Conservation (phyloP, 2,329 filamentous ascomycete species). For the Colletotrichum tropicicola region DNA sequence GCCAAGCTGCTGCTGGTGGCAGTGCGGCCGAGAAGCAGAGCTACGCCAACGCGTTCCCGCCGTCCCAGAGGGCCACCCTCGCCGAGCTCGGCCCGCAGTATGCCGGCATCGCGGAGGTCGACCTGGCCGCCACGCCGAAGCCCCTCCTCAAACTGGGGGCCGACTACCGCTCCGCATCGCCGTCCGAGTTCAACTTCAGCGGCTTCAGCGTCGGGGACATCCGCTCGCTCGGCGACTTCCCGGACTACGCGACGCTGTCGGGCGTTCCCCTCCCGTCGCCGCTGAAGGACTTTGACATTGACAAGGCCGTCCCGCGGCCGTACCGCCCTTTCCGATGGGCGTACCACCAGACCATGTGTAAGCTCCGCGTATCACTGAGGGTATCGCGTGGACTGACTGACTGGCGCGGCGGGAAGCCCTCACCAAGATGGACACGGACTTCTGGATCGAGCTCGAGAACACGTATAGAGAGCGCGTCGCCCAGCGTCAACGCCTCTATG, state of each 20-base stretch:
- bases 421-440: constrained; percentile 81
- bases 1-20: background rate
- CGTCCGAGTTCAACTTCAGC: constrained; percentile 65
- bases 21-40: constrained; percentile 15
- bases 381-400: too few relatives aligned
- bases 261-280: constrained; percentile 76
- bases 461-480: constrained; percentile 74
- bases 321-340: constrained; percentile 85
- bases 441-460: constrained; percentile 88
- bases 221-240: constrained; percentile 76
- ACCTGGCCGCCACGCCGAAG: constrained; percentile 25
- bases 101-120: constrained; percentile 8
- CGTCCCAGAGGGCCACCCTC: constrained; percentile 34
- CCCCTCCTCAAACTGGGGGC: constrained; percentile 42
- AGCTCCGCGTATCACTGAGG: constrained; percentile 46
- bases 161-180: constrained; percentile 43
- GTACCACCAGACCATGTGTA: constrained; percentile 94
- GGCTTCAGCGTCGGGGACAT: constrained; percentile 78
- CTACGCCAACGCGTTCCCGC: constrained; percentile 38
- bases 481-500: constrained; percentile 73
- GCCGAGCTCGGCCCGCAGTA: constrained; percentile 12
- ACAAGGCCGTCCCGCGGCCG: constrained; percentile 74
- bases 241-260: constrained; percentile 79
- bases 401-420: constrained; percentile 62
- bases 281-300: constrained; percentile 72